Conservation (phyloP, 129 eudicot species). For the carrot (Daucus carota) region DNA sequence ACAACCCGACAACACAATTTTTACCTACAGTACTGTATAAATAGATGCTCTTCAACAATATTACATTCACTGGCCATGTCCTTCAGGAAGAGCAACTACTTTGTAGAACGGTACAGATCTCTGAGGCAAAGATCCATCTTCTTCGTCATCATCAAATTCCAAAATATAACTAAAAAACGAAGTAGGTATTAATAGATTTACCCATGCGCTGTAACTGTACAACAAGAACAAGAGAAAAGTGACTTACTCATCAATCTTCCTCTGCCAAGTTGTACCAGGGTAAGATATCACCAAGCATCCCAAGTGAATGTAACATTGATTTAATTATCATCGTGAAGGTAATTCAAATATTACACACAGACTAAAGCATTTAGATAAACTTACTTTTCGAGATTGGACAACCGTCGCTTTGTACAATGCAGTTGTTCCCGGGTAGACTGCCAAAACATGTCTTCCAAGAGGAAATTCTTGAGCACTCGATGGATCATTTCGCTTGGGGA, state of each 20-base stretch:
- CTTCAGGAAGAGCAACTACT: slow-evolving; percentile 79
- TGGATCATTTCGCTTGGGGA: slow-evolving; percentile 73
- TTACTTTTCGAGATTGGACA: slow-evolving; percentile 79
- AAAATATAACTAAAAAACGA: slow-evolving; percentile 37
- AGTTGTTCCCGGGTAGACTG: slow-evolving; percentile 92
- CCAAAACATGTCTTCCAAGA: slow-evolving; percentile 82
- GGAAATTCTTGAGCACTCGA: slow-evolving; percentile 65
- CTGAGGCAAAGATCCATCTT: slow-evolving; percentile 73
- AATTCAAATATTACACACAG: not conserved
- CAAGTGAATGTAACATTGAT: slow-evolving; percentile 18
- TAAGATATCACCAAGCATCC: slow-evolving; percentile 11
- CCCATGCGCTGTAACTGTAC: not conserved
- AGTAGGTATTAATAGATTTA: not conserved
- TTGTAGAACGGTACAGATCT: slow-evolving; percentile 64
- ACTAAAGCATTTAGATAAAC: slow-evolving; percentile 8
- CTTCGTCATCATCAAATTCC: slow-evolving; percentile 87
- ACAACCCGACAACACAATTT: not conserved
- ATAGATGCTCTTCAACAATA: not conserved
- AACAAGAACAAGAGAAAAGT: not conserved
- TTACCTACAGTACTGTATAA: not conserved
- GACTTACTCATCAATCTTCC: slow-evolving; percentile 76
- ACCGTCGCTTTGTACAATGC: slow-evolving; percentile 96
- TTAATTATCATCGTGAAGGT: slow-evolving; percentile 11
- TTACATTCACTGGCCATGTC: slow-evolving; percentile 58
- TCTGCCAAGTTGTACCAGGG: slow-evolving; percentile 29